These are phyloP conservation scores for Euphorbia pulcherrima DNA, from an alignment of 345 rosid species.

Conservation along the genomic window DNA sequence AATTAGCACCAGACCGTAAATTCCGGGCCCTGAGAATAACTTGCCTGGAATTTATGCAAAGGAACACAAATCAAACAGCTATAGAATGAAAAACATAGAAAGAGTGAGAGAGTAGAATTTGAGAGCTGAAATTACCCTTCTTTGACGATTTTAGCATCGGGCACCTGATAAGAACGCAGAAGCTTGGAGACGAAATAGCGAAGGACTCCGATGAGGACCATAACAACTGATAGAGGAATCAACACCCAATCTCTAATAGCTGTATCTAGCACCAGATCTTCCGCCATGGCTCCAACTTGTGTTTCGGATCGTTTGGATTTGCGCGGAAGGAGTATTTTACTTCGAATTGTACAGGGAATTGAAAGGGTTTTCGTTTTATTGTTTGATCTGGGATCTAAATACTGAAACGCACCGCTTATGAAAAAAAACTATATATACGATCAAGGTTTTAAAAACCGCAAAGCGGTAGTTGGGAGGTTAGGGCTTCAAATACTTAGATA, in stretches of 20 bases:
- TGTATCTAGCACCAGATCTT: constrained; percentile 87
- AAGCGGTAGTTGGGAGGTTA: too few species aligned
- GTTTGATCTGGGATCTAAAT: neutral
- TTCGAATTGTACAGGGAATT: neutral
- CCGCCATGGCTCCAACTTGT: constrained; percentile 59
- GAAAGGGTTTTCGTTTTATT: neutral
- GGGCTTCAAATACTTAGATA: too few species aligned
- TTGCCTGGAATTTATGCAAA: constrained; percentile 46
- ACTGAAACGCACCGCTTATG: neutral
- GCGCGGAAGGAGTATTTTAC: neutral
- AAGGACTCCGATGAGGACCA: constrained; percentile 89
- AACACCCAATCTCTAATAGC: constrained; percentile 96
- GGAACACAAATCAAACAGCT: neutral
- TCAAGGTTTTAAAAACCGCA: too few species aligned
- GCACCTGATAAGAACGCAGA: constrained; percentile 75
- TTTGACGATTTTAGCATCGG: constrained; percentile 72
- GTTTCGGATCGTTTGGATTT: neutral
- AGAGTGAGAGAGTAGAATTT: neutral
- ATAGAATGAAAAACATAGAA: neutral
- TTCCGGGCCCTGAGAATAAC: constrained; percentile 81
- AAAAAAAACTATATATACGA: too few species aligned
- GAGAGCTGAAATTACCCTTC: constrained; percentile 59
- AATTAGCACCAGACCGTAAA: constrained; percentile 82
- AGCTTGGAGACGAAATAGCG: constrained; percentile 85
- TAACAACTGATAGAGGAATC: constrained; percentile 85